These are phyloP conservation scores for Vitis hybrid DNA, from an alignment of 177 flowering plant species.

Conservation along the genomic window DNA sequence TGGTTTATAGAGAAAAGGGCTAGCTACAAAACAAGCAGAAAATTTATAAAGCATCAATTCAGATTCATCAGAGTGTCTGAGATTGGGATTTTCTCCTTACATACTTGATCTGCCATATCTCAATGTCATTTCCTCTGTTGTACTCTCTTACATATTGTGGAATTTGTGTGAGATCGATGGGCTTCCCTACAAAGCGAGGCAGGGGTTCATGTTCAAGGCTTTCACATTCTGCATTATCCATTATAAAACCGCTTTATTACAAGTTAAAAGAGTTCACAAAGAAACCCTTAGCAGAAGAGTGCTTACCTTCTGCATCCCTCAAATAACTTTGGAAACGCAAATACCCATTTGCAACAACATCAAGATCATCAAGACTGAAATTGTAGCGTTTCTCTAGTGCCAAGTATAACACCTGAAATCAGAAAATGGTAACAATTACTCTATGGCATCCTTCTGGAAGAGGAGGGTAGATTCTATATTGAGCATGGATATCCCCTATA, in stretches of 20 bases:
- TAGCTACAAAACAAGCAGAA: too few species aligned
- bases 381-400: constrained; percentile 92
- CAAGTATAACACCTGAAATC: constrained; percentile 67
- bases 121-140: constrained; percentile 75
- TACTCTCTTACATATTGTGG: constrained; percentile 72
- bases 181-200: constrained; percentile 56
- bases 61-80: too few species aligned
- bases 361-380: constrained; percentile 78
- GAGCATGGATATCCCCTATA: not conserved
- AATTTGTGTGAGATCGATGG: constrained; percentile 52
- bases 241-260: not conserved
- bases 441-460: not conserved
- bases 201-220: constrained; percentile 9
- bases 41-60: too few species aligned
- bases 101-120: constrained; percentile 79
- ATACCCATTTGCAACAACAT: constrained; percentile 89
- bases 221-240: constrained; percentile 41
- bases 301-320: constrained; percentile 45
- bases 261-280: not conserved
- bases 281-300: not conserved
- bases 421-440: not conserved
- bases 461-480: not conserved
- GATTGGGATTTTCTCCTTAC: too few species aligned
- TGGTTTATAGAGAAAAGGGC: too few species aligned
- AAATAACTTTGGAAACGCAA: constrained; percentile 63